Evolutionary conservation across 2,329 filamentous ascomycete species (phyloP).

Genomic region (Diatrype stigma): DNA sequence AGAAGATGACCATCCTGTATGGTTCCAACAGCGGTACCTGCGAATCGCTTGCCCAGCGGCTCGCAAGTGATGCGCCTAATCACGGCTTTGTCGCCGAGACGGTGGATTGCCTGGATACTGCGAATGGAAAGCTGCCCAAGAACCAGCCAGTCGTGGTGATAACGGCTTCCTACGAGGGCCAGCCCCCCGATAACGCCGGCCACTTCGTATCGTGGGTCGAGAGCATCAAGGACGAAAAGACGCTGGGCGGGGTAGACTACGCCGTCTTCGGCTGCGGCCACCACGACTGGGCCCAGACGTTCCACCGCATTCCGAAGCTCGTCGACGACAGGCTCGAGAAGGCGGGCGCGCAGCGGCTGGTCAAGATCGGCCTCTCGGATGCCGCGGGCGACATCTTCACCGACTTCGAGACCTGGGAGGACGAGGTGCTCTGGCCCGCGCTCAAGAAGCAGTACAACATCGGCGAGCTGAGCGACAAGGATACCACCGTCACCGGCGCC

Average conservation of each 20-base stretch:
- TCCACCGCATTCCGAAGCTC: slow-evolving; percentile 52
- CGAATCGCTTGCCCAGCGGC: slow-evolving; percentile 60
- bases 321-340: slow-evolving; percentile 43
- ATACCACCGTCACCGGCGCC: slow-evolving; percentile 15
- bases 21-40: slow-evolving; percentile 74
- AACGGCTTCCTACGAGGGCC: slow-evolving; percentile 69
- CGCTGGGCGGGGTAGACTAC: slow-evolving; percentile 55
- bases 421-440: slow-evolving; percentile 48
- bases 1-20: slow-evolving; percentile 62
- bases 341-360: slow-evolving; percentile 44
- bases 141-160: slow-evolving; percentile 62
- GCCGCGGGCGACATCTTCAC: slow-evolving; percentile 52
- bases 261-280: slow-evolving; percentile 67
- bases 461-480: slow-evolving; percentile 9
- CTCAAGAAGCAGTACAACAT: slow-evolving; percentile 32
- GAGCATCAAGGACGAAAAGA: slow-evolving; percentile 39
- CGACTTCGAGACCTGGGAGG: slow-evolving; percentile 57
- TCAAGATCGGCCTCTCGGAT: slow-evolving; percentile 45
- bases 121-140: slow-evolving; percentile 55
- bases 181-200: slow-evolving; percentile 67
- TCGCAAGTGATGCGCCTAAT: slow-evolving; percentile 54
- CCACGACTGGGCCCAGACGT: slow-evolving; percentile 46
- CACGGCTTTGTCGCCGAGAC: slow-evolving; percentile 56
- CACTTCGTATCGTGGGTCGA: slow-evolving; percentile 67
- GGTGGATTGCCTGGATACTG: slow-evolving; percentile 57